Evolutionary conservation across 202 grass and related monocot genomes (phyloP).

Genomic region (Schoenoplectus triqueter): DNA sequence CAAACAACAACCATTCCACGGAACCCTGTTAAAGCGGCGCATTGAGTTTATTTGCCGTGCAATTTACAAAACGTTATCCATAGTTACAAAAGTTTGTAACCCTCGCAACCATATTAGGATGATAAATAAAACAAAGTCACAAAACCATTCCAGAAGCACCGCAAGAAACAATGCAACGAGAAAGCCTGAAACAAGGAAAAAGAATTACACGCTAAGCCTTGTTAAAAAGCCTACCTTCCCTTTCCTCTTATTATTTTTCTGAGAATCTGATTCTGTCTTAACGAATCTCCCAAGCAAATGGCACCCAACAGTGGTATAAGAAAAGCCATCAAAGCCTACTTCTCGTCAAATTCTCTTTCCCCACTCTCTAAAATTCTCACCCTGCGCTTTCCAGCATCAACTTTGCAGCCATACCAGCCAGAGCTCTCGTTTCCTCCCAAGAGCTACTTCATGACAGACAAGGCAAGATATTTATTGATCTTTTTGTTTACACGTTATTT

Average conservation of each 20-base stretch:
- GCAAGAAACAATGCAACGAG: conserved; percentile 37
- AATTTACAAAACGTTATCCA: conserved; percentile 1
- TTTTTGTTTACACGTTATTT: neutral
- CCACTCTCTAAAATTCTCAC: conserved; percentile 29
- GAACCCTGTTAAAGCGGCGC: neutral
- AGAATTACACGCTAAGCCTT: conserved; percentile 24
- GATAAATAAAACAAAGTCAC: neutral
- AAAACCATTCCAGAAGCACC: conserved; percentile 18
- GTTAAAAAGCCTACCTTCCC: conserved; percentile 30
- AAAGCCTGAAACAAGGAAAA: conserved; percentile 36
- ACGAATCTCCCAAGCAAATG: conserved; percentile 27
- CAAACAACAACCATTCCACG: neutral
- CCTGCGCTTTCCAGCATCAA: conserved; percentile 26
- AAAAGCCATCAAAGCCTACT: conserved; percentile 39
- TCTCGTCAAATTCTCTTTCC: conserved; percentile 33
- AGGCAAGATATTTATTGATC: conserved; percentile 37
- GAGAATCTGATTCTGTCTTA: conserved; percentile 50
- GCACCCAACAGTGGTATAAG: conserved; percentile 33
- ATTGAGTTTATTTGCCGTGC: conserved; percentile 29
- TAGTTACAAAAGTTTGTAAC: conserved; percentile 4
- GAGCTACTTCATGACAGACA: conserved; percentile 44
- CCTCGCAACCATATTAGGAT: neutral
- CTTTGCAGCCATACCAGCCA: conserved; percentile 37
- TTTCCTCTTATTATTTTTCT: conserved; percentile 28
- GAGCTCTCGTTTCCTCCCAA: conserved; percentile 32